These are phyloP conservation scores for Ceratocystis diversiconidia DNA, from an alignment of 2,329 filamentous ascomycete genomes.

Conservation along the genomic window DNA sequence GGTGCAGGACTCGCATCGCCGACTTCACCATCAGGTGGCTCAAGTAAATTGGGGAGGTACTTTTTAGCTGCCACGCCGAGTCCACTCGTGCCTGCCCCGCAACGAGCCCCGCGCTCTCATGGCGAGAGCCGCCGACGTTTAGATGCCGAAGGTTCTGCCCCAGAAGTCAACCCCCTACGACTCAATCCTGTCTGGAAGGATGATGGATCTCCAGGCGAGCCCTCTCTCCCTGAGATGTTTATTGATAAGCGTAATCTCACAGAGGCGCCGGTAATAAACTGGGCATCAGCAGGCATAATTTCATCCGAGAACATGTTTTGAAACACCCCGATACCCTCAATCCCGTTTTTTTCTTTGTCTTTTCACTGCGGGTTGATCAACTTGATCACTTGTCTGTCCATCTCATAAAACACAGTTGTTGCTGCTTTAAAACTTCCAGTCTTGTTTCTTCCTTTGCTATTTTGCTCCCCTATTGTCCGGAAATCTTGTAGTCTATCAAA, in stretches of 20 bases:
- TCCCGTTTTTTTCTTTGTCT: neutral
- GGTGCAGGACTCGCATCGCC: neutral
- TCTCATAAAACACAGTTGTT: neutral
- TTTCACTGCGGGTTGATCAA: neutral
- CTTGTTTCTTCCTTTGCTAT: neutral
- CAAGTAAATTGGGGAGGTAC: neutral
- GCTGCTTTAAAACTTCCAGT: neutral
- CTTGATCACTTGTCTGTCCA: neutral
- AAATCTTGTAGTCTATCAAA: neutral
- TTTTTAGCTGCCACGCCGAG: conserved; percentile 1
- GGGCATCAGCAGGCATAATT: neutral
- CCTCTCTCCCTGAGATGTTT: neutral
- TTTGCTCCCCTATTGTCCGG: neutral
- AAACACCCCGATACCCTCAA: neutral
- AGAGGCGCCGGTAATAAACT: conserved; percentile 1
- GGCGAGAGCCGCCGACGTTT: neutral
- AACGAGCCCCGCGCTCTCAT: neutral
- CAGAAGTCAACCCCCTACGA: conserved; percentile 10
- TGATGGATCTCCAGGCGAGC: conserved; percentile 9
- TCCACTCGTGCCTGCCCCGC: conserved; percentile 5
- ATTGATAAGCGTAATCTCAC: conserved; percentile 1
- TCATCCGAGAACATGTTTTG: neutral
- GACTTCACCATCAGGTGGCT: neutral
- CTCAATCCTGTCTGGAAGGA: conserved; percentile 15
- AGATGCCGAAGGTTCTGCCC: neutral